Base-by-base conservation (phyloP, 2,329 filamentous ascomycete species). In the Apiospora arundinis region DNA sequence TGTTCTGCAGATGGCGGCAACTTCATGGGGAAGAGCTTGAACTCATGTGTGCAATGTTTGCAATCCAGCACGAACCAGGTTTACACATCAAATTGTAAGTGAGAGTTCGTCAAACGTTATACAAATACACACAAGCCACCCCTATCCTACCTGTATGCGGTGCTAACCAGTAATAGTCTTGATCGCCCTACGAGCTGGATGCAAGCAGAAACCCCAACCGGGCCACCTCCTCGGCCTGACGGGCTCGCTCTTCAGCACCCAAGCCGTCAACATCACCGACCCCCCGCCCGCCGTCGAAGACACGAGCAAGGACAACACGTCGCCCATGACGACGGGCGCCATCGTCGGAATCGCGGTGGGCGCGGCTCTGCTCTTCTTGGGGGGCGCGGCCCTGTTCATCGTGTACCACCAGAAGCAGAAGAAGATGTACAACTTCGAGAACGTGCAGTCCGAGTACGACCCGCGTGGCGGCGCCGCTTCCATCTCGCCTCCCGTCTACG, bases 311-410 rank as follows among this genome's bases (percentile, higher is more conserved):
- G 23, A 14, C 14, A 7, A 32, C 52, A 77, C 78, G 1, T 78
- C 74, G 0, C 73, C 76, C 3, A 82, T 89, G 76, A 83, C 84
- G 0, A 83, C 83, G 0, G 84, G 85, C 2, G 85, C 85, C n/a
- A 86, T 89, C 21, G 85, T 86, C 0, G 88, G 88, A 23, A 89
- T 90, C 65, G 83, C 82, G 0, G 77, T 89, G 0, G 87, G 85
- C 16, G 83, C 82, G 8, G 80, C 81, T 0, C 78, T 87, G 0
- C 75, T 85, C 1, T 76, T 89, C 3, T 45, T 86, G 7, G 81
- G 84, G 0, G 82, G 81, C 2, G 73, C 80, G 0, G 82, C 77
- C 2, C 80, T 90, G 0, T 84, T 89, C 68, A 74, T 82, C 69
- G 73, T 88, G 1, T 85, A 90, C 78, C 86, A 84, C 74, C 82